Percentiles rank a stretch among this genome's conserved stretches.
These are phyloP conservation scores for Penicillium sclerotiorum DNA, from an alignment of 2,329 filamentous ascomycete genomes.

Conservation along the genomic window DNA sequence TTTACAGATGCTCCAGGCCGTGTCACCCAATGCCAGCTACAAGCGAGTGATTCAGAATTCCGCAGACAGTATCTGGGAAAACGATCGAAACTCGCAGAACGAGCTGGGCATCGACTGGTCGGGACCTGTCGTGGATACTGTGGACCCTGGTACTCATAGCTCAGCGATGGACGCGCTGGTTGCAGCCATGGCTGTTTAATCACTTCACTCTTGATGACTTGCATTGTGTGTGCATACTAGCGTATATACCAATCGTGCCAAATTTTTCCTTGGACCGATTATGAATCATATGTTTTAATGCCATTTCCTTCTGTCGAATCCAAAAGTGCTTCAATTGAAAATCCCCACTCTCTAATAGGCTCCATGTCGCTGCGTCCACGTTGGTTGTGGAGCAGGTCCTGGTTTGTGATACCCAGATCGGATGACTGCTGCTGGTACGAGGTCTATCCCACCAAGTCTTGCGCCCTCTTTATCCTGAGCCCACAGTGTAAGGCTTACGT, in stretches of 20 bases:
- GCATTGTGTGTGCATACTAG: no score
- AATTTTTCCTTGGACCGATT: no score
- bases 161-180: slow-evolving; percentile 69
- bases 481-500: slow-evolving; percentile 52
- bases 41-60: slow-evolving; percentile 61
- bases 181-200: slow-evolving; percentile 50
- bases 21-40: slow-evolving; percentile 54
- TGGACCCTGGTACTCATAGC: slow-evolving; percentile 63
- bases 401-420: slow-evolving; percentile 14
- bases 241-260: no score
- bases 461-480: slow-evolving; percentile 46
- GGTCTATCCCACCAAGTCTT: slow-evolving; percentile 31
- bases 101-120: slow-evolving; percentile 67
- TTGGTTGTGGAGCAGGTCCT: slow-evolving; percentile 5
- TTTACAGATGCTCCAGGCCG: slow-evolving; percentile 59
- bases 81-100: slow-evolving; percentile 55
- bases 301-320: no score
- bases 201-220: neutral
- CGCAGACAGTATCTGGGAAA: slow-evolving; percentile 66
- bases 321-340: no score
- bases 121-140: slow-evolving; percentile 58
- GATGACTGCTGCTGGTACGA: slow-evolving; percentile 7
- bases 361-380: slow-evolving; percentile 8
- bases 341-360: slow-evolving; percentile 11
- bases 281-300: no score